Base-by-base conservation (phyloP, 2,329 filamentous ascomycete species). In the Thielaviopsis populi region DNA sequence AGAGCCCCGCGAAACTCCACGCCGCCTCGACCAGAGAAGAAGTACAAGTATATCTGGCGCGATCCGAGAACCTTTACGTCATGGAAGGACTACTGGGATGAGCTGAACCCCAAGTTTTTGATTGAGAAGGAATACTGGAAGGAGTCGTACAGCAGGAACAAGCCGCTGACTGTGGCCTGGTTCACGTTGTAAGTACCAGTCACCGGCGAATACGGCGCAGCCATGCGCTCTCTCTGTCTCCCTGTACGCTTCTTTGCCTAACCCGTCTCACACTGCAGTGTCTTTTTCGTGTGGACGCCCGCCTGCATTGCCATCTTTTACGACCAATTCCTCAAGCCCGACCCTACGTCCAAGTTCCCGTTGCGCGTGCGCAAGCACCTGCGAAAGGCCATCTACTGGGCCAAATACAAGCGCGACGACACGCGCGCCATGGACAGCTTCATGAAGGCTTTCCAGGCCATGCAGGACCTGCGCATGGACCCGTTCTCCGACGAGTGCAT, bases 401-500 rank as follows among this genome's bases (percentile, higher is more conserved):
- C 64, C 13, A 66, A 66, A 62, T 66, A 66, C 48, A 63, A 66
- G 46, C 64, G 64, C 30, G 64, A 66, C 30, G 64, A 66, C 53
- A 50, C 33, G 30, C 64, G 64, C n/a, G 64, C 64, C 19, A 66
- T 66, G 64, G 22, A 63, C 1, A 59, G 59, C 41, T 66, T 66
- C 58, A 41, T 61, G 33, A 46, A 53, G 13, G 61, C 64, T 24
- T 66, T 63, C 30, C 53, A 66, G 24, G 64, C 61, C 10, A 66
- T 66, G 53, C 46, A 59, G 15, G 61, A 60, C 33, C 41, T 66
- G 56, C 40, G 48, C n/a, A 63, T 99, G 76, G 90, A 97, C 71
- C 89, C 89, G 0, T 95, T 91, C 72, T 91, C 88, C 3, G 88
- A 96, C 69, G 91, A 96, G 72, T 86, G 96, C 41, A 80, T 96